A percentile compares a stretch with the other conserved stretches of the same genome.
Evolutionary conservation across 495 filamentous ascomycete species (phyloP).

Genomic region (Thozetella sp.): DNA sequence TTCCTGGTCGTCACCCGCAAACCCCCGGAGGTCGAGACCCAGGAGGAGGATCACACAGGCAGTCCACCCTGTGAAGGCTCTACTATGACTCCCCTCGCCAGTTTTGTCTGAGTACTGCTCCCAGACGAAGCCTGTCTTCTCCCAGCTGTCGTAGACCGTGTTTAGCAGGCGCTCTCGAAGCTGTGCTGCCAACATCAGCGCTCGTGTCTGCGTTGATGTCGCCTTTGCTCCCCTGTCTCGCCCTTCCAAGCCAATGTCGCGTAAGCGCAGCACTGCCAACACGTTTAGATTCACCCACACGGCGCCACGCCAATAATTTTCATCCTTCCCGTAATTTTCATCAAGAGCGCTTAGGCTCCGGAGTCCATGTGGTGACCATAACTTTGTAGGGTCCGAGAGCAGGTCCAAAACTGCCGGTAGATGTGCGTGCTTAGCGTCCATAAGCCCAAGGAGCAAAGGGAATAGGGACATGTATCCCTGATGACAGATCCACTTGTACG

Average conservation of each 20-base stretch:
- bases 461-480: slow-evolving; percentile 93
- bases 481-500: slow-evolving; percentile 77
- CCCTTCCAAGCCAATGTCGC: slow-evolving; percentile 48
- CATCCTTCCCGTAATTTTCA: slow-evolving; percentile 77
- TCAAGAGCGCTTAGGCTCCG: slow-evolving; percentile 81
- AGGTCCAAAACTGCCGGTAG: slow-evolving; percentile 73
- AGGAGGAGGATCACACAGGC: slow-evolving; percentile 93
- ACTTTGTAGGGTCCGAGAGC: slow-evolving; percentile 71
- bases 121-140: slow-evolving; percentile 93
- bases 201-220: slow-evolving; percentile 65
- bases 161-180: slow-evolving; percentile 79
- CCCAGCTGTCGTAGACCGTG: slow-evolving; percentile 83
- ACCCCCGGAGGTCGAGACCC: slow-evolving; percentile 59
- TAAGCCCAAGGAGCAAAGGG: slow-evolving; percentile 76
- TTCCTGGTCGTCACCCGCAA: not conserved
- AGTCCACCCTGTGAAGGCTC: slow-evolving; percentile 97
- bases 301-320: slow-evolving; percentile 94
- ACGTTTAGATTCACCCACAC: slow-evolving; percentile 98
- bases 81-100: slow-evolving; percentile 83
- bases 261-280: slow-evolving; percentile 71
- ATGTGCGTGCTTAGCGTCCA: slow-evolving; percentile 71
- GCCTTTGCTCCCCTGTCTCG: no score
- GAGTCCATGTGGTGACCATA: slow-evolving; percentile 82
- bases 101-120: slow-evolving; percentile 94
- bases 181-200: slow-evolving; percentile 66